These are phyloP conservation scores for Adiantum capillusveneris DNA, from an alignment of 75 land plant genomes.

Conservation along the genomic window DNA sequence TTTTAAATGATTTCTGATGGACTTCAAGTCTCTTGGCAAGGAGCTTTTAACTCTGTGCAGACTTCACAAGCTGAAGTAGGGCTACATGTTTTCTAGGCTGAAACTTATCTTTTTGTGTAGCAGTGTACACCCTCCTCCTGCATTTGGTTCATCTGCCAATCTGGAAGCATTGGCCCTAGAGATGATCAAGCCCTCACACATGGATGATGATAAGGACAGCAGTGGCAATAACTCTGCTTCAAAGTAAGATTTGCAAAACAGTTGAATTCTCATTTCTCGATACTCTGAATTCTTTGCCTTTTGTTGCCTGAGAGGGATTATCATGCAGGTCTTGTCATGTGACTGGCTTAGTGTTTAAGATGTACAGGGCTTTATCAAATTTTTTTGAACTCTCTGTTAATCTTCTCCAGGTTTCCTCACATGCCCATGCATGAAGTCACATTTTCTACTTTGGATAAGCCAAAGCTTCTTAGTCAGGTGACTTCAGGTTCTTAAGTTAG, in stretches of 20 bases:
- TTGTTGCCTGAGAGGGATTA: no score
- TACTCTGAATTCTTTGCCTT: background rate
- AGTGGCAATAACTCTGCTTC: slow-evolving; percentile 24
- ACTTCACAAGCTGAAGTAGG: no score
- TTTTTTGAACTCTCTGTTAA: no score
- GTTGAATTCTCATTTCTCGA: background rate
- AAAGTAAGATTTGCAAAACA: slow-evolving; percentile 19
- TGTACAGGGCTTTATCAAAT: no score
- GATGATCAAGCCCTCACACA: slow-evolving; percentile 28
- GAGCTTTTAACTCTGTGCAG: no score
- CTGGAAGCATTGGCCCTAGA: slow-evolving; percentile 84
- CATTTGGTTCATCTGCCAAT: slow-evolving; percentile 95
- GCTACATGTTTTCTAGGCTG: no score
- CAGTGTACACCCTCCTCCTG: slow-evolving; percentile 67
- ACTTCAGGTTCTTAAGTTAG: background rate
- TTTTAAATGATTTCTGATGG: background rate
- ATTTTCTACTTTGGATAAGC: slow-evolving; percentile 91
- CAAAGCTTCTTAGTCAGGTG: slow-evolving; percentile 95
- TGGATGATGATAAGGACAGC: slow-evolving; percentile 33
- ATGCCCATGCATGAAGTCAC: slow-evolving; percentile 97
- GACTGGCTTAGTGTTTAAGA: no score
- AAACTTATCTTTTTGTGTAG: slow-evolving; percentile 13
- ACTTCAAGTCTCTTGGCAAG: background rate
- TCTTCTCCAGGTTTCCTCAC: slow-evolving; percentile 14
- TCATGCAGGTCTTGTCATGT: no score